Percentiles rank a stretch among this genome's conserved stretches.
Conservation (phyloP, 2,329 filamentous ascomycete species). For the Fusarium sp. region DNA sequence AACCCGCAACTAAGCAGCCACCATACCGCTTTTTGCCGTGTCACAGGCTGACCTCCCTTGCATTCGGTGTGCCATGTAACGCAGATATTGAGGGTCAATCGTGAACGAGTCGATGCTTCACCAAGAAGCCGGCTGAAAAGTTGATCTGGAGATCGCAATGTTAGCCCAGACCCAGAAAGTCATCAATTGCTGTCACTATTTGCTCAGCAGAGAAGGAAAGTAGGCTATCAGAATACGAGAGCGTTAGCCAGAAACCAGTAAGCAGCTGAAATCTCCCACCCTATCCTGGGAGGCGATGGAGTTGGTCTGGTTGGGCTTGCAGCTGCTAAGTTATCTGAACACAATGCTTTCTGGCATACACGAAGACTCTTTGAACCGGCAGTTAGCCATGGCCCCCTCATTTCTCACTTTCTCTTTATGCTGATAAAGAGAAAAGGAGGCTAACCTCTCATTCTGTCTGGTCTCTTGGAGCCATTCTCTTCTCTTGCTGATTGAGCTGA, state of each 20-base stretch:
- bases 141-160: too few relatives aligned
- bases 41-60: not conserved
- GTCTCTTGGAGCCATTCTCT: accelerated
- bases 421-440: too few relatives aligned
- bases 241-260: not conserved
- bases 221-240: not conserved
- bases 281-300: not conserved
- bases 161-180: too few relatives aligned
- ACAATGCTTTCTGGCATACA: too few relatives aligned
- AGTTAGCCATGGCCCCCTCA: accelerated
- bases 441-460: too few relatives aligned
- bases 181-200: too few relatives aligned
- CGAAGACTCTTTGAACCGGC: accelerated
- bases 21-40: not conserved
- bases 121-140: not conserved
- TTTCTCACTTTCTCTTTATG: not conserved
- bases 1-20: not conserved
- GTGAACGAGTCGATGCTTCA: not conserved
- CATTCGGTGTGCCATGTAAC: not conserved
- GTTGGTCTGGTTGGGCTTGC: not conserved
- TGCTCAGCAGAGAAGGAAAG: too few relatives aligned
- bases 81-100: not conserved
- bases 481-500: not conserved
- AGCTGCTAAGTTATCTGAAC: too few relatives aligned
- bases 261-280: not conserved